Conservation (phyloP, 2,329 filamentous ascomycete genomes). For the Blastomyces silverae region DNA sequence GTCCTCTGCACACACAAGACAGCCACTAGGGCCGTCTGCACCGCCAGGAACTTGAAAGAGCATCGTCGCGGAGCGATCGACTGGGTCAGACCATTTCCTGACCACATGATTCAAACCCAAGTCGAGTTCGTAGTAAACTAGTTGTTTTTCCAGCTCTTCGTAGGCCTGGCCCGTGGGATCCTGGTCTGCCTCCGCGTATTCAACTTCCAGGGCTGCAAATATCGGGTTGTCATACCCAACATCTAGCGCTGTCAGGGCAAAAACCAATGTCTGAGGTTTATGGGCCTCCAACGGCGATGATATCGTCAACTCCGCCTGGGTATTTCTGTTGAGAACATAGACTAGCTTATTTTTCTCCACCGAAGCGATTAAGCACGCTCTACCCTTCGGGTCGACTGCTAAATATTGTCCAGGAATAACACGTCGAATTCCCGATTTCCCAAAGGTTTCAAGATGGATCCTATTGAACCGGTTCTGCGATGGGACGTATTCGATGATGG, state of each 20-base stretch:
- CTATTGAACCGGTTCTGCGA: slow-evolving; percentile 80
- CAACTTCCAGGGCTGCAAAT: slow-evolving; percentile 88
- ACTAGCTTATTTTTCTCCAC: slow-evolving; percentile 99
- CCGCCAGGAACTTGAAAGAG: slow-evolving; percentile 95
- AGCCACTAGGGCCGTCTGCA: slow-evolving; percentile 86
- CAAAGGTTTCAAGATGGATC: slow-evolving; percentile 93
- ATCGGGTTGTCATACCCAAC: slow-evolving; percentile 96
- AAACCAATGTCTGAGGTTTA: slow-evolving; percentile 83
- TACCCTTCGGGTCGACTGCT: slow-evolving; percentile 88
- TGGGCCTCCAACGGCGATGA: slow-evolving; percentile 96
- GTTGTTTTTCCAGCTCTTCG: slow-evolving; percentile 73
- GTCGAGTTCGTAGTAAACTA: slow-evolving; percentile 97
- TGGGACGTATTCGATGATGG: slow-evolving; percentile 85
- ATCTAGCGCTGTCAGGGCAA: slow-evolving; percentile 80
- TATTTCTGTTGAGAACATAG: slow-evolving; percentile 93
- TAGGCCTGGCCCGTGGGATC: slow-evolving; percentile 79
- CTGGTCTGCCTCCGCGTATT: slow-evolving; percentile 85
- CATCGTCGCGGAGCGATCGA: slow-evolving; percentile 80
- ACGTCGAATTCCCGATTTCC: slow-evolving; percentile 88
- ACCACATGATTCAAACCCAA: slow-evolving; percentile 96
- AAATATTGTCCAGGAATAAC: slow-evolving; percentile 95
- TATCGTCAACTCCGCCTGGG: slow-evolving; percentile 90
- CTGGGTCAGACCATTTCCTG: slow-evolving; percentile 88
- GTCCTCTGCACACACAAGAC: slow-evolving; percentile 89
- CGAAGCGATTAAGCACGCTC: slow-evolving; percentile 88